Base-by-base conservation (phyloP, 768 basidiomycete species). In the Mycena amicta region DNA sequence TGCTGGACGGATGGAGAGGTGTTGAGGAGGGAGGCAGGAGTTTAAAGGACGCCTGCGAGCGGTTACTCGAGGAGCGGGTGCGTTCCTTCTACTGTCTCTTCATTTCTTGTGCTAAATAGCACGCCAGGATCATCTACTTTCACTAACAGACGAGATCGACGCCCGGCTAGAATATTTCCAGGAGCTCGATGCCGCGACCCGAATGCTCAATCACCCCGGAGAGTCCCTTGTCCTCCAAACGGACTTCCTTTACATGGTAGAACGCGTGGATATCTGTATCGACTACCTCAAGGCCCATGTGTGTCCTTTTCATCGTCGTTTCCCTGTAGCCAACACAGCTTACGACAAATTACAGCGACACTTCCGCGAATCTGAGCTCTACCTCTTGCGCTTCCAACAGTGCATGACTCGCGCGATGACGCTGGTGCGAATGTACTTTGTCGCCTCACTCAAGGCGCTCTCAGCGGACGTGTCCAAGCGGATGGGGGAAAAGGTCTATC, bases 361-460 rank as follows among this genome's bases (percentile, higher is more conserved):
- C 70, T 99, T 88, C 75, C 83, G 83, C 63, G 97, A 98, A 76
- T 88, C 94, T 6, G 94, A 98, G 66, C 78, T 99, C 20, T 98
- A 97, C 71, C 78, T 97, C n/a, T 81, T 99, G 28, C 87, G 97
- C 23, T 98, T 95, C 74, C 96, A 97, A 67, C 97, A 99, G 73
- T 99, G 97, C 71, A 90, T 98, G 84, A 97, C 94, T 0, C 86
- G 97, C 26, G 91, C 93, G 11, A 98, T 98, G 96, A 98, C 95
- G 0, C 82, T 99, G 43, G 93, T 98, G 77, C 96, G 92, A 73
- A 95, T 98, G 87, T 95, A 90, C 74, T 98, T 97, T 67, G 87
- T 96, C 5, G 89, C 88, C 4, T 89, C 91, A 6, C 77, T 98
- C 5, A 82, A 89, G 39, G 86, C 89, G 0, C 80, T 97, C 12